Evolutionary conservation across 2,329 filamentous ascomycete genomes (phyloP).

Genomic region (Ophiostoma ulmi): DNA sequence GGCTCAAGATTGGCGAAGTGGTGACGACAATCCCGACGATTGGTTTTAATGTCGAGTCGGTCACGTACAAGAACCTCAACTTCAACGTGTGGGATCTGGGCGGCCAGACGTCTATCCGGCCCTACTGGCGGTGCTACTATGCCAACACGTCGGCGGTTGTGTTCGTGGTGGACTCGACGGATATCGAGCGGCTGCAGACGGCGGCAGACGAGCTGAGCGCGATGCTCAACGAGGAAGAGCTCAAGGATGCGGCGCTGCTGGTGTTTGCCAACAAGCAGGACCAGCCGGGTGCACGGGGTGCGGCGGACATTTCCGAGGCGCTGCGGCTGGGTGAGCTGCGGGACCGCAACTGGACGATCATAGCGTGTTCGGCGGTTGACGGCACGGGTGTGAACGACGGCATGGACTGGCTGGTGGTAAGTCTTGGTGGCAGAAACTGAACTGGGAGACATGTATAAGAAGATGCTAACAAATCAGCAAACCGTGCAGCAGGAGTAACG

Average conservation of each 20-base stretch:
- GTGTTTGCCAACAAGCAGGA: conserved; percentile 99
- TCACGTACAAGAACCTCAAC: conserved; percentile 96
- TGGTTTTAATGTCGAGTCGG: conserved; percentile 98
- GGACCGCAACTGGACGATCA: conserved; percentile 98
- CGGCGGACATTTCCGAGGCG: conserved; percentile 93
- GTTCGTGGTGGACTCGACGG: conserved; percentile 96
- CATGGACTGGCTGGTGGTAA: conserved; percentile 97
- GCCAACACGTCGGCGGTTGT: conserved; percentile 97
- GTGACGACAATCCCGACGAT: conserved; percentile 99
- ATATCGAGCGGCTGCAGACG: conserved; percentile 90
- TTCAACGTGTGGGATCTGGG: conserved; percentile 99
- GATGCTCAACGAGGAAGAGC: conserved; percentile 96
- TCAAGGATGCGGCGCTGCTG: conserved; percentile 83
- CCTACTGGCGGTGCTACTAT: conserved; percentile 99
- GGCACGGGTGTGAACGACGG: conserved; percentile 91
- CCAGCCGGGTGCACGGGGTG: conserved; percentile 92
- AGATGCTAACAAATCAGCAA: conserved; percentile 33
- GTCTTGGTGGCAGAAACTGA: conserved; percentile 33
- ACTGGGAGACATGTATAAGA: too few species aligned
- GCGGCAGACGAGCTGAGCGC: conserved; percentile 87
- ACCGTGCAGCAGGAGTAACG: conserved; percentile 40
- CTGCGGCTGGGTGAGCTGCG: conserved; percentile 83
- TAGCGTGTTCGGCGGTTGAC: conserved; percentile 94
- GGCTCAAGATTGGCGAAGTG: conserved; percentile 97
- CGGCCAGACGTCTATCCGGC: conserved; percentile 96